Evolutionary conservation across 495 filamentous ascomycete species (phyloP), one percentile per base, ranked within the genome.

Genomic region (Penicillium dipodomyicola): DNA sequence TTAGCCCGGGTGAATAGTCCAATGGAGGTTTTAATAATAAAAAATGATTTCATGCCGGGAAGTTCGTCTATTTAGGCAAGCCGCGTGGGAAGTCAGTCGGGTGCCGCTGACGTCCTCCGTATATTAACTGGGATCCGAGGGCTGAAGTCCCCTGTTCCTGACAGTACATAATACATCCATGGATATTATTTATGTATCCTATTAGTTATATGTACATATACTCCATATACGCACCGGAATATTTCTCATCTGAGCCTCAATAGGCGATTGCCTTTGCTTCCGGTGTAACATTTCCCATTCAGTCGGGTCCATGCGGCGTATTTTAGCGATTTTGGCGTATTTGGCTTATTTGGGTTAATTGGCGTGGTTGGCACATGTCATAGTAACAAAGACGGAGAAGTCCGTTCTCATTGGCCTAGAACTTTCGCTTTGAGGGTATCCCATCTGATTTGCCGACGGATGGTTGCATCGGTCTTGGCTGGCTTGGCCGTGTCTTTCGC

Each of bases 291-390:
- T 45, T 20, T 46, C n/a, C 23, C 46, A 32, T 20, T 48, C 46
- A 27, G 29, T 14, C 29, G 29, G 54, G 35, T 39, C 33, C 23
- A 19, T 33, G 53, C 22, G 33, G 20, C 20, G 20, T 20, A n/a
- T n/a, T n/a, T n/a, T n/a, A n/a, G n/a, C n/a, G 15, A 15, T n/a
- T 37, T 33, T 22, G 54, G 12, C 29, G 39, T 3, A 15, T 23
- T 39, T 57, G 47, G 47, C 47, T 19, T 5, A 6, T 25, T 25
- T 23, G 22, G 22, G 3, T 23, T 23, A 23, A 4, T 25, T n/a
- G 47, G 12, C 22, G 46, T 14, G 15, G 17, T 51, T 58, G 55
- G 48, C 48, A 48, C 48, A 58, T 52, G 48, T 58, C 48, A 52
- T 52, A 3, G 35, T 32, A 32, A 52, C 48, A 49, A 33, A n/a